These are phyloP conservation scores for Westerdykella aurantiaca DNA, from an alignment of 2,329 filamentous ascomycete genomes.

Conservation along the genomic window DNA sequence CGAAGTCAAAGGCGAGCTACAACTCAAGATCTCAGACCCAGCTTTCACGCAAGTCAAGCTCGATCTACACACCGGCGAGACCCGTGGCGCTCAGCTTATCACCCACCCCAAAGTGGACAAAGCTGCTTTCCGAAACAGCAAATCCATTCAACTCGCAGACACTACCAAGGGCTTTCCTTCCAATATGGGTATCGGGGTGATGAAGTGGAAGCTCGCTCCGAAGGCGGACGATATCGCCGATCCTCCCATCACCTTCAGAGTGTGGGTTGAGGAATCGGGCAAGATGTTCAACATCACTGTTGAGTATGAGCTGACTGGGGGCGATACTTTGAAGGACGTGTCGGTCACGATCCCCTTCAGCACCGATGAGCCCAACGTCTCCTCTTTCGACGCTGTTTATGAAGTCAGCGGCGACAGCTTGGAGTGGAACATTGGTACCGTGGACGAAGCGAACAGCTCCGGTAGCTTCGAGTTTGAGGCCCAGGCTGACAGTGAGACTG, in stretches of 20 bases:
- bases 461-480: constrained; percentile 96
- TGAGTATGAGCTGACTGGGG: constrained; percentile 87
- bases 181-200: constrained; percentile 86
- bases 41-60: constrained; percentile 90
- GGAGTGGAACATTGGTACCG: constrained; percentile 86
- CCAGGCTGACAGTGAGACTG: constrained; percentile 76
- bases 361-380: constrained; percentile 77
- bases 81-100: constrained; percentile 82
- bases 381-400: constrained; percentile 90
- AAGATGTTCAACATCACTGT: constrained; percentile 85
- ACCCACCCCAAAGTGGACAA: constrained; percentile 97
- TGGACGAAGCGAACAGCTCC: constrained; percentile 74
- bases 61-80: constrained; percentile 67
- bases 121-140: constrained; percentile 73
- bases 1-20: constrained; percentile 85
- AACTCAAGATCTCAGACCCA: constrained; percentile 82
- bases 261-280: constrained; percentile 89
- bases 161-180: constrained; percentile 82
- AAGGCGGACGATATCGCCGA: constrained; percentile 74
- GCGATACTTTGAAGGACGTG: constrained; percentile 75
- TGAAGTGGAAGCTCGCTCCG: constrained; percentile 84
- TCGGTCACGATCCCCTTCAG: constrained; percentile 81
- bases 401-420: constrained; percentile 88
- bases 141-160: constrained; percentile 86
- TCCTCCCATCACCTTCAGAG: constrained; percentile 90